These are phyloP conservation scores for Alloascoidea africana DNA, from an alignment of 805 yeast species.

Conservation along the genomic window DNA sequence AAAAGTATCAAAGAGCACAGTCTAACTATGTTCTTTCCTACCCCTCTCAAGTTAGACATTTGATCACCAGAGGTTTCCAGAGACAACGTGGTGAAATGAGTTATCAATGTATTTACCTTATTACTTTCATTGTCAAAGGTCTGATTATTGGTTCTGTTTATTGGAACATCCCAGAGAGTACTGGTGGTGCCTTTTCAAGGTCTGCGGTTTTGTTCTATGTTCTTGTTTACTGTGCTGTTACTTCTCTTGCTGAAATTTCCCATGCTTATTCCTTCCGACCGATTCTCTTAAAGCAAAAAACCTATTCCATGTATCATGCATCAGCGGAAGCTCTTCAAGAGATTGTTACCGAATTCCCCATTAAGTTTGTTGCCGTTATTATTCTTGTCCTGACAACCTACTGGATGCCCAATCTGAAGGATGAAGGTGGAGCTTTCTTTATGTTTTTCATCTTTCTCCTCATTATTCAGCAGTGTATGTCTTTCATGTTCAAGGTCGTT, in stretches of 20 bases:
- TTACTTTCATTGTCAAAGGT: slow-evolving; percentile 40
- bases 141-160: slow-evolving; percentile 46
- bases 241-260: slow-evolving; percentile 48
- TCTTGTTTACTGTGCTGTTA: slow-evolving; percentile 41
- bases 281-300: slow-evolving; percentile 47
- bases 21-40: slow-evolving; percentile 30
- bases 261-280: slow-evolving; percentile 44
- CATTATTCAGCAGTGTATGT: slow-evolving; percentile 35
- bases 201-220: slow-evolving; percentile 51
- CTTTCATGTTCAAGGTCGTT: slow-evolving; percentile 35
- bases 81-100: slow-evolving; percentile 42
- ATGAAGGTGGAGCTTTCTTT: slow-evolving; percentile 41
- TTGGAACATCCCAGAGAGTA: slow-evolving; percentile 31
- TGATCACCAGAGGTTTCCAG: slow-evolving; percentile 37
- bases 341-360: slow-evolving; percentile 40
- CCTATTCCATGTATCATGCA: slow-evolving; percentile 46
- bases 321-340: slow-evolving; percentile 49
- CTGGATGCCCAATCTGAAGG: slow-evolving; percentile 36
- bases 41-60: slow-evolving; percentile 32
- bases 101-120: slow-evolving; percentile 32
- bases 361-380: slow-evolving; percentile 33
- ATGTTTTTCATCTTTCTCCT: slow-evolving; percentile 29
- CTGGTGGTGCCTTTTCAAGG: slow-evolving; percentile 44
- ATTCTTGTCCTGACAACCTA: slow-evolving; percentile 31
- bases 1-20: slow-evolving; percentile 21